Evolutionary conservation across 345 rosid species (phyloP).

Genomic region (Trapa bicornis): DNA sequence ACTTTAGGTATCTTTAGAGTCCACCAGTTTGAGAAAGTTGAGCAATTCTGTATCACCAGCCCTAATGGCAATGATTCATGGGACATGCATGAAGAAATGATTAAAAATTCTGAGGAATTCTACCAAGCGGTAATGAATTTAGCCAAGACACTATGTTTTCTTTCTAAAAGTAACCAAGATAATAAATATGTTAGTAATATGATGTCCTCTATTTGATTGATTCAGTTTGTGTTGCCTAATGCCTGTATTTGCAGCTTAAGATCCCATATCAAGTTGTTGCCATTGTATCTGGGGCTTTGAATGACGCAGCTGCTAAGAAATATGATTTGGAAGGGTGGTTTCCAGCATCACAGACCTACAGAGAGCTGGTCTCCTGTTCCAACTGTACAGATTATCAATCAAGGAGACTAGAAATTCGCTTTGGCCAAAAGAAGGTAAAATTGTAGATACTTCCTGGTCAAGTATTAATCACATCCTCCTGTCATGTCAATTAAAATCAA

Average conservation of each 20-base stretch:
- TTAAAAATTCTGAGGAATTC: slow-evolving; percentile 78
- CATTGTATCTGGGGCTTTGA: slow-evolving; percentile 86
- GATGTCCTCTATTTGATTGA: neutral
- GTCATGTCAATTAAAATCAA: neutral
- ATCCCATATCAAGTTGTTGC: slow-evolving; percentile 77
- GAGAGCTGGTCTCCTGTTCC: slow-evolving; percentile 89
- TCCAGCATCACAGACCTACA: slow-evolving; percentile 71
- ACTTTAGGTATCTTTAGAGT: slow-evolving; percentile 93
- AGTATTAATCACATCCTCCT: neutral
- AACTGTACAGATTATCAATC: slow-evolving; percentile 88
- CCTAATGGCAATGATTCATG: slow-evolving; percentile 81
- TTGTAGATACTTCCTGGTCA: neutral
- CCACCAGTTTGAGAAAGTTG: slow-evolving; percentile 97
- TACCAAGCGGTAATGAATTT: slow-evolving; percentile 44
- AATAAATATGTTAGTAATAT: neutral
- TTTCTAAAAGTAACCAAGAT: too few species aligned
- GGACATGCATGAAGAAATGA: slow-evolving; percentile 91
- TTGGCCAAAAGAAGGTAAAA: slow-evolving; percentile 82
- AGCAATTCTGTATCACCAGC: slow-evolving; percentile 83
- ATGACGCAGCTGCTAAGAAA: slow-evolving; percentile 94
- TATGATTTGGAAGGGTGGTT: slow-evolving; percentile 95
- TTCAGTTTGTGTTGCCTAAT: neutral
- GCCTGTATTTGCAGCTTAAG: slow-evolving; percentile 42
- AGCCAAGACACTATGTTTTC: neutral
- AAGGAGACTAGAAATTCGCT: slow-evolving; percentile 79